Evolutionary conservation across 202 grass and related monocot species (phyloP).

Genomic region (Hordeum pubiflorum): DNA sequence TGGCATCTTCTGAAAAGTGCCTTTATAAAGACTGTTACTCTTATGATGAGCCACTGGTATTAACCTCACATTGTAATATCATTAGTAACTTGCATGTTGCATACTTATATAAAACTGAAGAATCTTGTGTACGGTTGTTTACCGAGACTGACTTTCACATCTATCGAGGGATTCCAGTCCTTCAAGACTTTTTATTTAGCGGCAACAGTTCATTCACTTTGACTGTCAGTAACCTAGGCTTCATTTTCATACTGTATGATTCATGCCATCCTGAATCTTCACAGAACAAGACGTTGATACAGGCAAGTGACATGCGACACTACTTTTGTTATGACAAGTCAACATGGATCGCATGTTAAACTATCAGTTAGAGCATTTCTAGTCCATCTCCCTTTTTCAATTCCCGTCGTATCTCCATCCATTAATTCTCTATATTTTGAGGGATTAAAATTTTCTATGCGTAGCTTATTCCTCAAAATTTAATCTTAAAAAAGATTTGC

Average conservation of each 20-base stretch:
- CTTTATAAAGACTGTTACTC: neutral
- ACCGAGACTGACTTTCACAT: neutral
- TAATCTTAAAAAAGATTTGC: too few relatives aligned
- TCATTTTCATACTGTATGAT: neutral
- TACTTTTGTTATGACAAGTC: neutral
- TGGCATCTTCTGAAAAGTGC: conserved; percentile 29
- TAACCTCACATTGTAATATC: neutral
- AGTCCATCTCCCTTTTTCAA: too few relatives aligned
- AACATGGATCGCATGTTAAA: neutral
- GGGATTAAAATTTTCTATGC: too few relatives aligned
- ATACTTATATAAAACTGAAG: neutral
- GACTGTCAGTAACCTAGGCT: neutral
- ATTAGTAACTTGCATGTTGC: neutral
- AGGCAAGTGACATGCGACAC: neutral
- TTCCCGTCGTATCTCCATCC: too few relatives aligned
- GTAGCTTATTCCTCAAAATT: too few relatives aligned
- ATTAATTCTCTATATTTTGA: too few relatives aligned
- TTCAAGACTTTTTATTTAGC: neutral
- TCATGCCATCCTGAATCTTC: neutral
- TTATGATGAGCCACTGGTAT: neutral
- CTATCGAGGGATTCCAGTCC: neutral
- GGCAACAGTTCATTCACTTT: neutral
- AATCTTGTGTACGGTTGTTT: neutral
- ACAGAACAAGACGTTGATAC: neutral
- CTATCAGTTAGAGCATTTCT: too few relatives aligned